These are phyloP conservation scores for Orobanche coerulescens DNA, from an alignment of 257 asterid genomes.

Conservation along the genomic window DNA sequence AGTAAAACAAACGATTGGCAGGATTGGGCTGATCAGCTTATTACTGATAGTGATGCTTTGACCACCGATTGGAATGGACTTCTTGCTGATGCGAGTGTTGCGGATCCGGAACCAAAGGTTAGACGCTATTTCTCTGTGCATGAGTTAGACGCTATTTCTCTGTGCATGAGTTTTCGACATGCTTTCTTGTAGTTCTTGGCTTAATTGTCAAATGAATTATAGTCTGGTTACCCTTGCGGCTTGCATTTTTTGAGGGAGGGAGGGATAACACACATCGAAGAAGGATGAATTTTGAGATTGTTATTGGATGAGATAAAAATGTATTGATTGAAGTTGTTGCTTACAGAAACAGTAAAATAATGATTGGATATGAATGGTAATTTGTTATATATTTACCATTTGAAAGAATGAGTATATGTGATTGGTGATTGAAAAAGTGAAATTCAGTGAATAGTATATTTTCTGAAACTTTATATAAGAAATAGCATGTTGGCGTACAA, in stretches of 20 bases:
- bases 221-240: background rate
- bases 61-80: slow-evolving; percentile 53
- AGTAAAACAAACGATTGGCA: slow-evolving; percentile 51
- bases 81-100: slow-evolving; percentile 41
- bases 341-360: background rate
- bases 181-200: background rate
- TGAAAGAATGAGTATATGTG: background rate
- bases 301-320: background rate
- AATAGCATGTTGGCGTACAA: background rate
- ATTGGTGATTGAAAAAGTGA: background rate
- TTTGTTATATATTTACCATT: background rate
- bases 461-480: background rate
- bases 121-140: slow-evolving; percentile 13
- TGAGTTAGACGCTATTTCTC: slow-evolving; percentile 1
- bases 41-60: slow-evolving; percentile 47
- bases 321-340: background rate
- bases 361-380: background rate
- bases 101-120: slow-evolving; percentile 42
- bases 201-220: background rate
- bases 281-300: too few species aligned
- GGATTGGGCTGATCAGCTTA: slow-evolving; percentile 70
- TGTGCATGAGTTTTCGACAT: slow-evolving; percentile 14
- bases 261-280: background rate
- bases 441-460: background rate
- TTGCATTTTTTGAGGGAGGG: background rate